Percentiles rank a stretch among this genome's conserved stretches.
phyloP scores from a whole-genome alignment of 371 early-diverging fungal genomes.

The Mortierella sp. region DNA sequence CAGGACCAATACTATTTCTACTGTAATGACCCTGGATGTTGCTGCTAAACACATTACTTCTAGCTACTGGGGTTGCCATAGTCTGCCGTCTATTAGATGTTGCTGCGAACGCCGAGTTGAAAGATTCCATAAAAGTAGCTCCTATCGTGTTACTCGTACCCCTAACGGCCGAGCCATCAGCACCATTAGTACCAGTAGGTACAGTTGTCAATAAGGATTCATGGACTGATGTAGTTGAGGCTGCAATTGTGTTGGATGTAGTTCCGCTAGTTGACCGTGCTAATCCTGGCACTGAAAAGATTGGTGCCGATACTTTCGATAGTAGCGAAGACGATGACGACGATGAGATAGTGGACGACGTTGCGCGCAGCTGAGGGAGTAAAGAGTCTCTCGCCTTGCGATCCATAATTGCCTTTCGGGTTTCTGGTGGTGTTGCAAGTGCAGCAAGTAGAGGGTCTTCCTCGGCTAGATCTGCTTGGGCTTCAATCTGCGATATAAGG shows the following conservation, averaged over 20 bases:
- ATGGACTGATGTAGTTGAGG: not conserved
- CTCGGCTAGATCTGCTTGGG: conserved; percentile 13
- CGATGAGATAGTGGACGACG: conserved; percentile 4
- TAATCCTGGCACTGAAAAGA: not conserved
- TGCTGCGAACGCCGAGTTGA: conserved; percentile 39
- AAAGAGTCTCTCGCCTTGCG: conserved; percentile 18
- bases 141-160: conserved; percentile 10
- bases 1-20: conserved; percentile 33
- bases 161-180: not conserved
- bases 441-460: conserved; percentile 37
- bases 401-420: conserved; percentile 18
- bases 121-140: conserved; percentile 28
- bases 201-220: conserved; percentile 7
- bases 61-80: conserved; percentile 21
- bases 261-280: conserved; percentile 1
- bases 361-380: conserved; percentile 11
- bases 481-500: conserved; percentile 20
- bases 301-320: not conserved
- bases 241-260: not conserved
- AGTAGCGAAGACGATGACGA: not conserved
- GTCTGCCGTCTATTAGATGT: conserved; percentile 42
- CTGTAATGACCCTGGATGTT: not conserved
- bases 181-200: conserved; percentile 7
- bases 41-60: not conserved
- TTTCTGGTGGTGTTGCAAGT: conserved; percentile 42